Evolutionary conservation across 1,284 basidiomycete species (phyloP), one percentile per base, ranked within the genome.

Genomic region (Ganoderma multipileum): DNA sequence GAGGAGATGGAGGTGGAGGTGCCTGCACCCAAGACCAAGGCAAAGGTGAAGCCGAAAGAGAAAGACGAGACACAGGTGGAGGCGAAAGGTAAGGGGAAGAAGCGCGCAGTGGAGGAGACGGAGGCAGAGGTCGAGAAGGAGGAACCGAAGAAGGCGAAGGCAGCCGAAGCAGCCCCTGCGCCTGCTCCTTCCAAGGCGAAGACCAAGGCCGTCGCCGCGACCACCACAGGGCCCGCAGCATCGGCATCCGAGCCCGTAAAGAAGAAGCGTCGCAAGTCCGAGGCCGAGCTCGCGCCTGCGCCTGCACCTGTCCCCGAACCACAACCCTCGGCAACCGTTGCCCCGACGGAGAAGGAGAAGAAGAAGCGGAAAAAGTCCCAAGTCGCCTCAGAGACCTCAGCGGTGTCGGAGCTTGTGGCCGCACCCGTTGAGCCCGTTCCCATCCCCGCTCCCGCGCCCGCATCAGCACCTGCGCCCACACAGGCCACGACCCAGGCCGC

Each of bases 21-120:
- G 12, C 58, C 70, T 11, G 59, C 23, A 2, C 20, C 57, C 23
- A 60, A 79, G 5, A 76, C 74, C 63, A 72, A 36, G 58, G 11
- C 33, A 12, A 23, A 36, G n/a, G 58, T 12, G 23, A 39, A 26
- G 23, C 61, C 61, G 2, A 30, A 30, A 11, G 30, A 11, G 16
- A 55, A 55, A 30, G 20, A 20, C 8, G 20, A 50, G 47, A 11
- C 11, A 30, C 28, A 60, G 38, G 65, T 66, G 42, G 68, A 68
- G 63, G 65, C 71, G 64, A 73, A 76, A 67, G 36, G 18, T 11
- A 39, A 33, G 16, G 79, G 84, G 57, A 85, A 83, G 75, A 86
- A 86, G 75, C 79, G 83, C 30, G 74, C 78, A 20, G 81, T 82
- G 36, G 79, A 78, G 61, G 71, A 77, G 26, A 78, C 77, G 62